Conservation (phyloP, 768 basidiomycete genomes). For the Pleurotus ostreatus region DNA sequence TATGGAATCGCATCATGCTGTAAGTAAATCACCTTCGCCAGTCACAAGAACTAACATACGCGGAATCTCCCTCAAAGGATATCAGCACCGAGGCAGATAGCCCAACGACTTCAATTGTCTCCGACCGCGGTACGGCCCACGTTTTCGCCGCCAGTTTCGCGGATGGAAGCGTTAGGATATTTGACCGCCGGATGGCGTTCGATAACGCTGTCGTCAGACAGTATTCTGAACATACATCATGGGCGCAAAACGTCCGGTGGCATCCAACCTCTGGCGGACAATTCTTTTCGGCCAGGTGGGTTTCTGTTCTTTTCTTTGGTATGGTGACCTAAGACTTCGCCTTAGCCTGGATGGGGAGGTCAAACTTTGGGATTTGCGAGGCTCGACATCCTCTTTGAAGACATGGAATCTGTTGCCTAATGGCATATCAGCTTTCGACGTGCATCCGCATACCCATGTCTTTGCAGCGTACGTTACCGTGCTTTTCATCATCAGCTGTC, state of each 20-base stretch:
- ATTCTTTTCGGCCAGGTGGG: slow-evolving; percentile 84
- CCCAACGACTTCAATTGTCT: slow-evolving; percentile 81
- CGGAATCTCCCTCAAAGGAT: slow-evolving; percentile 47
- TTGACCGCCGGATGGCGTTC: slow-evolving; percentile 84
- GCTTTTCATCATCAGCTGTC: background rate
- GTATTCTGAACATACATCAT: slow-evolving; percentile 73
- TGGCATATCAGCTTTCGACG: slow-evolving; percentile 82
- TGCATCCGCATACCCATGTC: slow-evolving; percentile 78
- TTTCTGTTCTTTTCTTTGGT: background rate
- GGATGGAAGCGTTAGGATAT: slow-evolving; percentile 85
- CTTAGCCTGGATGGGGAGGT: slow-evolving; percentile 84
- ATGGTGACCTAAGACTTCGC: slow-evolving; percentile 3
- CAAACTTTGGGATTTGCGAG: slow-evolving; percentile 87
- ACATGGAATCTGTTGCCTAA: slow-evolving; percentile 63
- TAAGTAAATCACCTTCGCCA: slow-evolving; percentile 29
- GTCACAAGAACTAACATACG: background rate
- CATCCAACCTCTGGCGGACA: slow-evolving; percentile 67
- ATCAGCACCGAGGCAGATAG: slow-evolving; percentile 87
- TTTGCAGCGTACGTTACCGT: slow-evolving; percentile 70
- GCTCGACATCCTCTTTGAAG: slow-evolving; percentile 50
- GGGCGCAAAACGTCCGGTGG: slow-evolving; percentile 90
- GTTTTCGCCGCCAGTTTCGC: slow-evolving; percentile 90
- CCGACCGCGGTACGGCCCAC: slow-evolving; percentile 70
- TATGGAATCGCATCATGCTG: slow-evolving; percentile 74
- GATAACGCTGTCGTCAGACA: slow-evolving; percentile 79